phyloP scores from a whole-genome alignment of 1,284 basidiomycete genomes.

The Boletus semigastroideus region DNA sequence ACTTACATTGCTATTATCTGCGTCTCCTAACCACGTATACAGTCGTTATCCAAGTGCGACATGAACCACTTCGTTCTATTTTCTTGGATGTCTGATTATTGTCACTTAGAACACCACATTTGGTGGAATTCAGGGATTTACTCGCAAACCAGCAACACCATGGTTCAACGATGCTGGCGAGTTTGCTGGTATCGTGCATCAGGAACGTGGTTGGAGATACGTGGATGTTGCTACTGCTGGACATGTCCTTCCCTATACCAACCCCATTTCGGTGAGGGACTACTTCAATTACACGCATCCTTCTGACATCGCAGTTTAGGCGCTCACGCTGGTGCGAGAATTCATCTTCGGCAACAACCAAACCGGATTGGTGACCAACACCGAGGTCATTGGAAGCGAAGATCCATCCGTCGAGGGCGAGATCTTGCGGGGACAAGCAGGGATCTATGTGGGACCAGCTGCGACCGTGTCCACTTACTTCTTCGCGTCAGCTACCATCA shows the following conservation, averaged over 20 bases:
- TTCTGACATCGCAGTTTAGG: constrained; percentile 34
- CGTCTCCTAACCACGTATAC: constrained; percentile 9
- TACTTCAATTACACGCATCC: neutral
- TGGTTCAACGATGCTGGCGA: constrained; percentile 58
- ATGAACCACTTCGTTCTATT: neutral
- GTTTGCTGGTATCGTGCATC: constrained; percentile 67
- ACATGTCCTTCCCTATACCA: constrained; percentile 50
- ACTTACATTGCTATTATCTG: neutral
- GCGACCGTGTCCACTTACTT: neutral
- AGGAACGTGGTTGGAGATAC: constrained; percentile 69
- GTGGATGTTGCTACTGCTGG: constrained; percentile 57
- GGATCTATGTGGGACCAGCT: neutral
- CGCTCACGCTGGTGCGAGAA: constrained; percentile 52
- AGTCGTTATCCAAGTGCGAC: constrained; percentile 62
- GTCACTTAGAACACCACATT: constrained; percentile 66
- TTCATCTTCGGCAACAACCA: constrained; percentile 56
- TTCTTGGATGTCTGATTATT: neutral
- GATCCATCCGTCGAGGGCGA: neutral
- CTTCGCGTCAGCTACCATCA: constrained; percentile 42
- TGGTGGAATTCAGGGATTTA: constrained; percentile 70
- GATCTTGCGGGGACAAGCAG: neutral
- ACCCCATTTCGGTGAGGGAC: constrained; percentile 51
- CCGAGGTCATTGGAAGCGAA: constrained; percentile 43
- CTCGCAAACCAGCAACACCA: constrained; percentile 61
- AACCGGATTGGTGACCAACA: constrained; percentile 46